Evolutionary conservation across 345 rosid species (phyloP), one percentile per base, ranked within the genome.

Genomic region (Aethionema arabicum): DNA sequence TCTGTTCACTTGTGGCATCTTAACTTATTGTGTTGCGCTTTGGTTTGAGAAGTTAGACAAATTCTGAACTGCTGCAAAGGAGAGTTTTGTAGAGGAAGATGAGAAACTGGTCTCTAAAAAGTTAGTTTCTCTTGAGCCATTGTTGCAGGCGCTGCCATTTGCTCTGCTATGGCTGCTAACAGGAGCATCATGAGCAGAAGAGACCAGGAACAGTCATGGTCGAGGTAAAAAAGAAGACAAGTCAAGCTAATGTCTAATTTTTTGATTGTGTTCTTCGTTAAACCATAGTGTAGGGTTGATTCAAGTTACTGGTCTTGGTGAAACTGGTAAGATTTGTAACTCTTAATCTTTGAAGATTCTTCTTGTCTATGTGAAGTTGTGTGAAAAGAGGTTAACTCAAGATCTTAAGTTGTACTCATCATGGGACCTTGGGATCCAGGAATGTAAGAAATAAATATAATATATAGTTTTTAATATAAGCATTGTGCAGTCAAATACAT

Each of bases 341-440:
- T 32, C 1, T 66, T 21, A 56, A 21, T 35, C 40, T 11, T 45
- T 33, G 2, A 47, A 65, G 12, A 11, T 43, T 44, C 10, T 43
- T 55, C 40, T 37, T 10, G 7, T 37, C n/a, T n/a, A n/a, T n/a
- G n/a, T n/a, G n/a, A n/a, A n/a, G n/a, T n/a, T n/a, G n/a, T n/a
- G n/a, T n/a, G n/a, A n/a, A n/a, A n/a, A n/a, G n/a, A n/a, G n/a
- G n/a, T 44, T 46, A 42, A 13, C 27, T 68, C 10, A 35, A 32
- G 41, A 61, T 69, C 32, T 31, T 37, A 11, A 53, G 46, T 42
- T 68, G 30, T 67, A 33, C 31, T 37, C 42, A 60, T 49, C 50
- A 67, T 50, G 58, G 51, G 45, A 67, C 41, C 41, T 11, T 48
- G 49, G 33, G 63, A 56, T 56, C 56, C 70, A 66, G 56, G 47